These are phyloP conservation scores for Periconia macrospinosa DNA, from an alignment of 2,329 filamentous ascomycete species.

Conservation along the genomic window DNA sequence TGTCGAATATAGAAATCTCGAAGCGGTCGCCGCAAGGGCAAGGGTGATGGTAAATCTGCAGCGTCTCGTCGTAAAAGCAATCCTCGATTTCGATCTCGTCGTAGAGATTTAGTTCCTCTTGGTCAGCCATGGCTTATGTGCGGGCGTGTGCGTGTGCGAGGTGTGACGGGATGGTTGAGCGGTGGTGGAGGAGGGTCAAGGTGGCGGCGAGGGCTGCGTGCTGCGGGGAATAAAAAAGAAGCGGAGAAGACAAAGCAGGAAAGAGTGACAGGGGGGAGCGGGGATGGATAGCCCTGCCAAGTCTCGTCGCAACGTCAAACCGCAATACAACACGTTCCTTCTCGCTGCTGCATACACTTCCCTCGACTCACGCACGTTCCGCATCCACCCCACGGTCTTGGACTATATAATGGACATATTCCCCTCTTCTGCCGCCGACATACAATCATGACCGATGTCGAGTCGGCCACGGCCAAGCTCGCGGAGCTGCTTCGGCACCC, in stretches of 20 bases:
- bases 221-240: constrained; percentile 2
- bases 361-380: constrained; percentile 1
- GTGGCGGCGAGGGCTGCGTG: constrained; percentile 2
- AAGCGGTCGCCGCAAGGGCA: constrained; percentile 98
- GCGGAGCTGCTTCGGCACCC: constrained; percentile 91
- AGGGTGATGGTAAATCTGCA: constrained; percentile 92
- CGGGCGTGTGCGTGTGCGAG: neutral
- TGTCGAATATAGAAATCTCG: constrained; percentile 81
- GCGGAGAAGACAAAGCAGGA: neutral
- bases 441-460: constrained; percentile 63
- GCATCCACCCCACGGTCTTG: neutral
- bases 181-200: neutral
- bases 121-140: constrained; percentile 31
- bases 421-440: constrained; percentile 8
- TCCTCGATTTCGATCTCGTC: constrained; percentile 99
- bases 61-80: constrained; percentile 84
- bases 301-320: neutral
- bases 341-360: constrained; percentile 4
- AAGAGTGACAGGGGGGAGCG: too few species aligned
- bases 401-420: constrained; percentile 17
- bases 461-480: constrained; percentile 70
- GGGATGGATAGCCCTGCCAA: neutral
- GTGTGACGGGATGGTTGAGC: neutral
- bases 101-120: constrained; percentile 68
- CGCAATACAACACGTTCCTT: neutral